Evolutionary conservation across 164 flowering plant genomes (phyloP), one percentile per base, ranked within the genome.

Genomic region (Chimonanthus salicifolius): DNA sequence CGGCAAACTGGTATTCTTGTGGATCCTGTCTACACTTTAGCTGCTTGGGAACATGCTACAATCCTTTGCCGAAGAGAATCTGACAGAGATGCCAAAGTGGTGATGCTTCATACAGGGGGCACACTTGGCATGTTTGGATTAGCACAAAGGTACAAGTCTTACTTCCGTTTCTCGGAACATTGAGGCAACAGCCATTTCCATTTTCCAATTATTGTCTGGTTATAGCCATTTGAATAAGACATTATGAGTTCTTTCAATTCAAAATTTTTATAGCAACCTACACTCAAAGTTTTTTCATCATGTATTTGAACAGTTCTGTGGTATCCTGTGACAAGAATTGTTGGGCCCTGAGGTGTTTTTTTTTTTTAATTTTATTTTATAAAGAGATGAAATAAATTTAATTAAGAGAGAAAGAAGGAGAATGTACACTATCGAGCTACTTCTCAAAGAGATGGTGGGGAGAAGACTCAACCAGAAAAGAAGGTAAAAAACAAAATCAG

Each of bases 81-180:
- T 6, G 16, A 11, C 16, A 82, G 63, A 7, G 84, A 73, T 75
- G 77, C 85, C 10, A 75, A 84, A 72, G 88, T 89, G 75, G 92
- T 91, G 73, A 89, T 95, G 98, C 89, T 95, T 77, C 99, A 92
- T 78, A 92, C 98, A 2, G 98, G 99, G 11, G 98, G 97, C 60
- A 91, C 97, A 20, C 91, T 89, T 4, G 96, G 96, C 71, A 87
- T 95, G 92, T 95, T 92, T 81, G 99, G 98, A 70, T 74, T 95
- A 71, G 99, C 98, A 2, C 98, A 95, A 76, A 86, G 97, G 85
- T 95, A 91, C 85, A 92, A 84, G 76, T 79, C 91, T 75, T 82
- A 76, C 76, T 95, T 92, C 80, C 70, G 67, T 67, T 62, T 43
- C 62, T 15, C 18, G 0, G 48, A 50, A 11, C 69, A 43, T 33